Evolutionary conservation across 352 stramenopile genomes (phyloP).

Genomic region (Pythium dissotocum): DNA sequence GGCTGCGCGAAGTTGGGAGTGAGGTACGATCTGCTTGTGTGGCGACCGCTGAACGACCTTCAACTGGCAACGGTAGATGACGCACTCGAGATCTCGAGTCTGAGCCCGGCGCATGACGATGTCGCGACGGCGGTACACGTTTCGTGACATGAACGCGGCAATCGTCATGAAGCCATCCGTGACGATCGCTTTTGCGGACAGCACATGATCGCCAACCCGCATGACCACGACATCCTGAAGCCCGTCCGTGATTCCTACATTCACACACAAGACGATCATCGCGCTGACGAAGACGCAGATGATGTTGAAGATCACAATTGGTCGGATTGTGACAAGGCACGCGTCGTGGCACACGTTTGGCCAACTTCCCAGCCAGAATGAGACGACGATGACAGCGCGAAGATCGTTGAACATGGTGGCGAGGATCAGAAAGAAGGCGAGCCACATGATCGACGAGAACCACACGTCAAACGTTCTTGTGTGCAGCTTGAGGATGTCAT

Average conservation of each 20-base stretch:
- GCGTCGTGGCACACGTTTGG: conserved; percentile 22
- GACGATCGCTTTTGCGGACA: conserved; percentile 11
- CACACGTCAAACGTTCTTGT: conserved; percentile 23
- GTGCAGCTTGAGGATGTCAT: conserved; percentile 20
- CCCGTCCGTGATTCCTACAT: conserved; percentile 14
- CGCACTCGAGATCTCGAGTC: conserved; percentile 20
- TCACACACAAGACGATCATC: conserved; percentile 14
- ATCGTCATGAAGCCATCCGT: conserved; percentile 23
- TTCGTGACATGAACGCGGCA: conserved; percentile 18
- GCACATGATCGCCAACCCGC: conserved; percentile 9
- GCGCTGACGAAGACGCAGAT: conserved; percentile 16
- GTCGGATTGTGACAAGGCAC: conserved; percentile 17
- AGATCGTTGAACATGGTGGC: conserved; percentile 17
- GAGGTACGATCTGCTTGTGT: not conserved
- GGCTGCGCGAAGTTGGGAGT: not conserved
- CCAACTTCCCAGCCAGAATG: conserved; percentile 15
- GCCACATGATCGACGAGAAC: conserved; percentile 20
- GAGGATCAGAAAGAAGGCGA: conserved; percentile 12
- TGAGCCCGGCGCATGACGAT: not conserved
- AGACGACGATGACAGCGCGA: conserved; percentile 5
- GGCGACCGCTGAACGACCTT: not conserved
- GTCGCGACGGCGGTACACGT: conserved; percentile 21
- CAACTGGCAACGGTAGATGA: conserved; percentile 26
- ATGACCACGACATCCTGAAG: conserved; percentile 19
- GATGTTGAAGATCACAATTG: conserved; percentile 20